phyloP scores from a whole-genome alignment of 2,329 filamentous ascomycete genomes.

The Bipolaris oryzae region DNA sequence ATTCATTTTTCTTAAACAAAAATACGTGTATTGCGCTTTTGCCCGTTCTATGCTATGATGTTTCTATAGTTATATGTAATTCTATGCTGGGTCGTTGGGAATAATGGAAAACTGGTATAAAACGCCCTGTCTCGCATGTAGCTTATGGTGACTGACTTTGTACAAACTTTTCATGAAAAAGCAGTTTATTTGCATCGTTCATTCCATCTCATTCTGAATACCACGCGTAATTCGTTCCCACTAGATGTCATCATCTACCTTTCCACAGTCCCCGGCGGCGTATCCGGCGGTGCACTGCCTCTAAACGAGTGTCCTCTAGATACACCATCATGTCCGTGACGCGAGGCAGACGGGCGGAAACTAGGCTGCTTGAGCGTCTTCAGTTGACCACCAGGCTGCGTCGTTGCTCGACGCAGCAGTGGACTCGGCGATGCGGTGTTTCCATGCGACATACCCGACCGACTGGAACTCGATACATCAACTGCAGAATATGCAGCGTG shows the following conservation, averaged over 20 bases:
- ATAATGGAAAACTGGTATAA: background rate
- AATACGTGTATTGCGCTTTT: background rate
- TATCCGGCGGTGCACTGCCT: slow-evolving; percentile 31
- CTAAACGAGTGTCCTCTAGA: background rate
- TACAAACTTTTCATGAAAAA: background rate
- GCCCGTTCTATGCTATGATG: slow-evolving; percentile 8
- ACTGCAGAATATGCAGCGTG: slow-evolving; percentile 11
- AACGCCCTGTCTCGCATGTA: background rate
- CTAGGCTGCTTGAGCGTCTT: slow-evolving; percentile 29
- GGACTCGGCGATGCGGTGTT: slow-evolving; percentile 41
- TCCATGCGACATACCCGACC: slow-evolving; percentile 4
- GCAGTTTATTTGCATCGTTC: background rate
- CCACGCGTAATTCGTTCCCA: too few species aligned
- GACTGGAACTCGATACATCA: slow-evolving; percentile 17
- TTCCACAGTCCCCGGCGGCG: slow-evolving; percentile 34
- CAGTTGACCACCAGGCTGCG: slow-evolving; percentile 34
- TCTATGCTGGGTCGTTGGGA: background rate
- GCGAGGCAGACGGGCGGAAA: slow-evolving; percentile 6
- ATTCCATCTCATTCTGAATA: too few species aligned
- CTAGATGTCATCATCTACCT: slow-evolving; percentile 3
- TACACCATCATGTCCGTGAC: slow-evolving; percentile 14
- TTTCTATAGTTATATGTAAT: background rate
- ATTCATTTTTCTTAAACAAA: too few species aligned
- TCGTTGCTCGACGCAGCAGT: slow-evolving; percentile 42
- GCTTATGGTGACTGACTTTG: background rate